These are phyloP conservation scores for Escovopsis sp. DNA, from an alignment of 2,329 filamentous ascomycete species.

Conservation along the genomic window DNA sequence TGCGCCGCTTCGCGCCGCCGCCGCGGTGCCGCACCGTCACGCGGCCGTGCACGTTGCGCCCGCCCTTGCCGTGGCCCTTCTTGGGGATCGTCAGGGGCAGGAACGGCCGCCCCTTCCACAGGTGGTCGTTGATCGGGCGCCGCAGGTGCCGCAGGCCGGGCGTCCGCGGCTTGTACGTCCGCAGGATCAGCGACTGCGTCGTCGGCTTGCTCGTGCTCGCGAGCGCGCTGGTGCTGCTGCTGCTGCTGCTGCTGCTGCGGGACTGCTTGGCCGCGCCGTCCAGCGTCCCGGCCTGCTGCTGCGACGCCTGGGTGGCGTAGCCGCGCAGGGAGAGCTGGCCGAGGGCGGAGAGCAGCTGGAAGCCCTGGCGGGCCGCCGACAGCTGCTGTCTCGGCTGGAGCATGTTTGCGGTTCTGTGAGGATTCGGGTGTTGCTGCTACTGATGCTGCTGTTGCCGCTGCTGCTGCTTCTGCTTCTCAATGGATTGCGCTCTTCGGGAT, in stretches of 20 bases:
- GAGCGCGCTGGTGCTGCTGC: constrained; percentile 10
- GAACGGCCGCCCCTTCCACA: constrained; percentile 86
- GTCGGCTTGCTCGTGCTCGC: constrained; percentile 10
- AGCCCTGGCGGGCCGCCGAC: constrained; percentile 14
- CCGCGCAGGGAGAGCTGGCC: constrained; percentile 13
- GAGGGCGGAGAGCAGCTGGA: constrained; percentile 14
- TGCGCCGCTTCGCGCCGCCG: constrained; percentile 81
- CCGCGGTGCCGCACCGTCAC: constrained; percentile 86
- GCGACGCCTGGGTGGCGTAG: constrained; percentile 17
- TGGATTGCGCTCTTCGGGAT: no score
- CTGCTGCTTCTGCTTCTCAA: no score
- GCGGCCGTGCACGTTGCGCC: constrained; percentile 73
- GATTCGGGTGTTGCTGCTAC: background rate
- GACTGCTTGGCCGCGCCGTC: no score
- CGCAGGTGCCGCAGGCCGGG: constrained; percentile 85
- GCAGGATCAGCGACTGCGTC: constrained; percentile 37
- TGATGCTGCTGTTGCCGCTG: no score
- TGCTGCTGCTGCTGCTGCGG: no score
- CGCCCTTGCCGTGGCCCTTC: constrained; percentile 84
- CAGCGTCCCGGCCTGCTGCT: no score
- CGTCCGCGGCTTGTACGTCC: constrained; percentile 86
- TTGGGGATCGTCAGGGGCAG: constrained; percentile 78
- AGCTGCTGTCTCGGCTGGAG: constrained; percentile 17
- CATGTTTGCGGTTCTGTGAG: constrained; percentile 11
- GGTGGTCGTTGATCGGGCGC: constrained; percentile 85